phyloP scores from a whole-genome alignment of 192 early-diverging fungal species.

The Podila clonocystis region DNA sequence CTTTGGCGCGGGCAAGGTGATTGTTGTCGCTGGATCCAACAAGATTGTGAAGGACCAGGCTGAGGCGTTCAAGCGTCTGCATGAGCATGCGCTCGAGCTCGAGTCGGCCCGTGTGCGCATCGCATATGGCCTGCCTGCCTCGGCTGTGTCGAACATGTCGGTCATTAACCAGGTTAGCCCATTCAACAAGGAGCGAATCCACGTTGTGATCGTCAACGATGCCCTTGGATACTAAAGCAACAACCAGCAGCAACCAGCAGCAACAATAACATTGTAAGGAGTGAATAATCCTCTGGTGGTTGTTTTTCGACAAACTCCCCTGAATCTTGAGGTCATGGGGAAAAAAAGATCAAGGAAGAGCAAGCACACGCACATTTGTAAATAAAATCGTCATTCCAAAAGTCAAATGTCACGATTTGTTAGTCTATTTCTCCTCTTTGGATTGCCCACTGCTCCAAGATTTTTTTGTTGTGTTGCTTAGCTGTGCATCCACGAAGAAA shows the following conservation, averaged over 20 bases:
- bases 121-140: conserved; percentile 45
- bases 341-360: no score
- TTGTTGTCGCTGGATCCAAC: conserved; percentile 51
- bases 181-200: conserved; percentile 31
- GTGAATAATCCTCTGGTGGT: background rate
- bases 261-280: background rate
- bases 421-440: no score
- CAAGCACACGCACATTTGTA: no score
- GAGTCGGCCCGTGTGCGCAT: conserved; percentile 51
- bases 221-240: conserved; percentile 48
- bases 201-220: conserved; percentile 53
- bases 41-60: conserved; percentile 55
- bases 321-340: no score
- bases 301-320: no score
- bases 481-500: no score
- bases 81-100: conserved; percentile 24
- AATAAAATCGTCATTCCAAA: no score
- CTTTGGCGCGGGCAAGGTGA: conserved; percentile 29
- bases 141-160: conserved; percentile 30
- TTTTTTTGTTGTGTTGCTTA: no score
- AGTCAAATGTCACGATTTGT: no score
- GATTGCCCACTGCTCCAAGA: no score
- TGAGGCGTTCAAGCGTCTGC: conserved; percentile 42
- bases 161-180: conserved; percentile 27
- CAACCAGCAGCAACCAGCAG: background rate